Conservation (phyloP, 306 rosid species). For the Fragaria iinumae region DNA sequence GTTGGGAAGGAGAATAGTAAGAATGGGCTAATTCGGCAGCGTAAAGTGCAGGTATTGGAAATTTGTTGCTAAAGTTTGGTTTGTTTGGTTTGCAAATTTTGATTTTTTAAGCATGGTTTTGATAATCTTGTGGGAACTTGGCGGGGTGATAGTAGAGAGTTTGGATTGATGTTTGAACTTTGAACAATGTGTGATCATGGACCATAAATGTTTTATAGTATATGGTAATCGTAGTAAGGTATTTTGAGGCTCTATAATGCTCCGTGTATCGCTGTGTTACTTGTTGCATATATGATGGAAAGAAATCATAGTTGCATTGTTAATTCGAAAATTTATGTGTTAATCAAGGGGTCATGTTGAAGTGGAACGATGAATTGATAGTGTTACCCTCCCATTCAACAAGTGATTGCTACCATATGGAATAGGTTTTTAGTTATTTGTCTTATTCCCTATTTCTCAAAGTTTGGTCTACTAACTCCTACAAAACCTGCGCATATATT, state of each 20-base stretch:
- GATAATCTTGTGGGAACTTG: neutral
- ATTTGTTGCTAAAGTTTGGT: neutral
- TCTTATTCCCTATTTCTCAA: neutral
- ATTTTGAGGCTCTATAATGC: neutral
- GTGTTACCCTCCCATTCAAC: neutral
- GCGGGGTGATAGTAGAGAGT: neutral
- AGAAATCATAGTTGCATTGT: neutral
- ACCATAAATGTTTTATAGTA: too few species aligned
- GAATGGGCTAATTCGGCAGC: slow-evolving; percentile 38
- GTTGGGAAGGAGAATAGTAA: slow-evolving; percentile 46
- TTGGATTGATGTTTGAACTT: neutral
- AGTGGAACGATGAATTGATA: neutral
- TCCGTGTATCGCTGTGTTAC: neutral
- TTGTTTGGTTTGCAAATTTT: neutral
- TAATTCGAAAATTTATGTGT: neutral
- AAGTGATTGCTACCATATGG: neutral
- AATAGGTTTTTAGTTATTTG: neutral
- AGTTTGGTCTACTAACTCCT: neutral
- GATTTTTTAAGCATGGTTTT: neutral
- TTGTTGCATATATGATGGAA: neutral
- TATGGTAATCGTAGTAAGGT: too few species aligned
- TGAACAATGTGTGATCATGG: neutral
- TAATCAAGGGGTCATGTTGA: neutral
- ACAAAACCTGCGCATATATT: neutral
- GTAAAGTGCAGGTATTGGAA: slow-evolving; percentile 52